Percentiles rank a stretch among this genome's conserved stretches.
phyloP scores from a whole-genome alignment of 2,329 filamentous ascomycete genomes.

The Pyrenophora graminea region DNA sequence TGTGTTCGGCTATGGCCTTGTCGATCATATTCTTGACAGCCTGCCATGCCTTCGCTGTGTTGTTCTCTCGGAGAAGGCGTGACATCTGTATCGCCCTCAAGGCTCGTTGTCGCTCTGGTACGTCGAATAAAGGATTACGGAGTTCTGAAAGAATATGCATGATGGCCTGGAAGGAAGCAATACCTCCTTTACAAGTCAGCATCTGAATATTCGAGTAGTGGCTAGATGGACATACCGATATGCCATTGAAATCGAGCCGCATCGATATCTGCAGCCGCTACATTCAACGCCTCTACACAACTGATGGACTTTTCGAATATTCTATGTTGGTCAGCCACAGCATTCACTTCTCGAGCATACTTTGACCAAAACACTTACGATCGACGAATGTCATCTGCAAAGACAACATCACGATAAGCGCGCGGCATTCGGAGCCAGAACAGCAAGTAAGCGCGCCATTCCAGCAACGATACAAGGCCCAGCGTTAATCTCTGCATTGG shows the following conservation, averaged over 20 bases:
- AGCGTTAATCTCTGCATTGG: conserved; percentile 40
- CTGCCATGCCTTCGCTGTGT: conserved; percentile 43
- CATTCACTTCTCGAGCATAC: background rate
- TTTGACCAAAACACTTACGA: conserved; percentile 30
- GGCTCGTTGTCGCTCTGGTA: conserved; percentile 42
- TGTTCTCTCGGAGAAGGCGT: conserved; percentile 39
- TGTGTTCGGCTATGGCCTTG: conserved; percentile 37
- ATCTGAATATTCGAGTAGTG: background rate
- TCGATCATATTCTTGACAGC: conserved; percentile 47
- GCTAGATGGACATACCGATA: conserved; percentile 30
- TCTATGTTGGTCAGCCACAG: conserved; percentile 19
- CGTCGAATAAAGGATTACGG: conserved; percentile 43
- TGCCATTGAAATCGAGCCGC: conserved; percentile 47
- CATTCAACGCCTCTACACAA: conserved; percentile 44
- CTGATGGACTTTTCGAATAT: conserved; percentile 48
- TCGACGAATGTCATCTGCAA: conserved; percentile 41
- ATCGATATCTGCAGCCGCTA: conserved; percentile 40
- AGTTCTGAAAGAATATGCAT: conserved; percentile 48
- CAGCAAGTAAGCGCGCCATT: conserved; percentile 46
- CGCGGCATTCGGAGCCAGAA: conserved; percentile 48
- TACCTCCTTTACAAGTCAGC: conserved; percentile 30
- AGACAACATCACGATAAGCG: conserved; percentile 43
- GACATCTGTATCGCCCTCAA: conserved; percentile 41
- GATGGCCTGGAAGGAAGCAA: conserved; percentile 44
- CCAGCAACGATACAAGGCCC: conserved; percentile 38